phyloP scores from a whole-genome alignment of 768 basidiomycete genomes.

The Auricularia auricula-judae region DNA sequence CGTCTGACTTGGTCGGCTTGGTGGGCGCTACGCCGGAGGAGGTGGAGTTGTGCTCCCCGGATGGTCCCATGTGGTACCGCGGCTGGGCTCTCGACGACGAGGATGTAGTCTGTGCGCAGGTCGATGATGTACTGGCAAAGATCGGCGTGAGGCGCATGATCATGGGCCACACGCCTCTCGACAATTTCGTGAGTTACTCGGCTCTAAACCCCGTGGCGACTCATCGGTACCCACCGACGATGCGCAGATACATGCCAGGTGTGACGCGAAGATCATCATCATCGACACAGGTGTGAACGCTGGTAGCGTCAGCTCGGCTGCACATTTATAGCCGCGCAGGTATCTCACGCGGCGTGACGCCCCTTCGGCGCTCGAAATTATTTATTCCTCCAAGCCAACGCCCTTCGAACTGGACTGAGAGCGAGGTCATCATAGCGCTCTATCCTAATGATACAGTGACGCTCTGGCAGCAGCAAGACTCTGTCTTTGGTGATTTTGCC shows the following conservation, averaged over 20 bases:
- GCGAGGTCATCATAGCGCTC: neutral
- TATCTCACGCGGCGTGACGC: conserved; percentile 84
- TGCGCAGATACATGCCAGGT: conserved; percentile 23
- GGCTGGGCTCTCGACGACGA: conserved; percentile 23
- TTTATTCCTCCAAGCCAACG: conserved; percentile 51
- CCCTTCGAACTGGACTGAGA: neutral
- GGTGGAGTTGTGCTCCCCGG: conserved; percentile 23
- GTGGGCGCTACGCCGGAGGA: conserved; percentile 20
- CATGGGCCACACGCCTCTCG: conserved; percentile 37
- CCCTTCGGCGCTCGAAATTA: conserved; percentile 77
- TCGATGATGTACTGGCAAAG: conserved; percentile 18
- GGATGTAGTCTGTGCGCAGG: conserved; percentile 24
- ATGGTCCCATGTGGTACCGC: conserved; percentile 31
- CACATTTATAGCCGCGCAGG: conserved; percentile 22
- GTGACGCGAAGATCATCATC: conserved; percentile 30
- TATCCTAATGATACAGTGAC: neutral
- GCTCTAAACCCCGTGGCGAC: too few relatives aligned
- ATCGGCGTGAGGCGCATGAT: conserved; percentile 25
- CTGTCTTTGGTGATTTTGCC: neutral
- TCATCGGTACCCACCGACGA: neutral
- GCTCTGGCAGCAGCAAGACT: neutral
- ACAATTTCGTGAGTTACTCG: conserved; percentile 12
- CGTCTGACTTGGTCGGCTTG: conserved; percentile 20
- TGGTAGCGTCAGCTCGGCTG: neutral
- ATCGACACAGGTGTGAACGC: conserved; percentile 30